A percentile compares a stretch with the other conserved stretches of the same genome.
These are phyloP conservation scores for Vitis hybrid DNA, from an alignment of 177 flowering plant species.

Conservation along the genomic window DNA sequence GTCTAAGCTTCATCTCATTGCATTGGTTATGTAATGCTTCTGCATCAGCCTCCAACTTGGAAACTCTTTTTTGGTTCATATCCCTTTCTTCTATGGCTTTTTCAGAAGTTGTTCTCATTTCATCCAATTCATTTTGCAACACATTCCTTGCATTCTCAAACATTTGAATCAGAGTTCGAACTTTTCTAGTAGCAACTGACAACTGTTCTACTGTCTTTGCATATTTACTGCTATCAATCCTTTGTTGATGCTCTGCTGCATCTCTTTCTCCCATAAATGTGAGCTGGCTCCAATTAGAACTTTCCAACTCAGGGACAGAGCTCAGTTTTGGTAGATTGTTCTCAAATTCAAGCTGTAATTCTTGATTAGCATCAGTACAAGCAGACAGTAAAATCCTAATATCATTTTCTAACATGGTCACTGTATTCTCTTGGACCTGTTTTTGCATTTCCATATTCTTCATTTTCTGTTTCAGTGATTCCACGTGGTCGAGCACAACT, in stretches of 20 bases:
- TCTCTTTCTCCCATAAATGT: slow-evolving; percentile 21
- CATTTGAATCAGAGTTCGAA: slow-evolving; percentile 32
- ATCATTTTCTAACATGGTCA: slow-evolving; percentile 47
- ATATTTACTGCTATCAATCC: slow-evolving; percentile 22
- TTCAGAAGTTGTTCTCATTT: slow-evolving; percentile 30
- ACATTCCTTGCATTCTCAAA: slow-evolving; percentile 35
- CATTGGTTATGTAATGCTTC: slow-evolving; percentile 41
- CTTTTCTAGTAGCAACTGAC: slow-evolving; percentile 37
- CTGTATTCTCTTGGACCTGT: slow-evolving; percentile 38
- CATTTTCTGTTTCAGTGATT: slow-evolving; percentile 44
- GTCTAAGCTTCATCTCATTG: slow-evolving; percentile 40
- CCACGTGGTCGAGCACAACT: slow-evolving; percentile 25
- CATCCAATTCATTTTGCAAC: slow-evolving; percentile 49
- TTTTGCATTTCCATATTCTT: slow-evolving; percentile 40
- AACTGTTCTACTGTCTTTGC: slow-evolving; percentile 38
- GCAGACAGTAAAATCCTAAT: slow-evolving; percentile 43
- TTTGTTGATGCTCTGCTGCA: slow-evolving; percentile 15
- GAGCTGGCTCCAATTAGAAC: slow-evolving; percentile 15
- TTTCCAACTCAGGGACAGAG: slow-evolving; percentile 32
- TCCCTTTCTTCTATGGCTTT: slow-evolving; percentile 56
- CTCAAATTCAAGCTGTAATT: slow-evolving; percentile 41
- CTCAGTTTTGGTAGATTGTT: slow-evolving; percentile 24
- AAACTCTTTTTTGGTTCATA: slow-evolving; percentile 34
- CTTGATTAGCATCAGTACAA: slow-evolving; percentile 52
- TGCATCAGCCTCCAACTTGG: slow-evolving; percentile 52